Conservation (phyloP, 257 asterid genomes). For the Sherardia arvensis region DNA sequence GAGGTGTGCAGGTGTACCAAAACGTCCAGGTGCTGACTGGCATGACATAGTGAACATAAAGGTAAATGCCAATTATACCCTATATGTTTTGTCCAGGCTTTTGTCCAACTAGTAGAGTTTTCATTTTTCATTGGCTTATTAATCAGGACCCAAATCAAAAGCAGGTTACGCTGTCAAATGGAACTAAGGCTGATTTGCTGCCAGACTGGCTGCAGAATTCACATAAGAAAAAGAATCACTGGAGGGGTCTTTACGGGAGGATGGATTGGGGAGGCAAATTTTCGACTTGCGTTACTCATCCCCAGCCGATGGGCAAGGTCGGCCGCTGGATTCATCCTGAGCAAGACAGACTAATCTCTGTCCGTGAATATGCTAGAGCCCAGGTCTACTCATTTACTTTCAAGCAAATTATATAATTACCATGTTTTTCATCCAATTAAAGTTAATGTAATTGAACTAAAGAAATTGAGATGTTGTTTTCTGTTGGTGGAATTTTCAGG, state of each 20-base stretch:
- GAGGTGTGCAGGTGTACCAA: slow-evolving; percentile 11
- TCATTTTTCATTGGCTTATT: background rate
- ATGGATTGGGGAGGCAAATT: slow-evolving; percentile 19
- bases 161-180: slow-evolving; percentile 14
- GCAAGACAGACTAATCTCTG: slow-evolving; percentile 17
- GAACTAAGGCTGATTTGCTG: slow-evolving; percentile 10
- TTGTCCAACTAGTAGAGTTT: background rate
- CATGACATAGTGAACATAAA: slow-evolving; percentile 9
- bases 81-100: background rate
- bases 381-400: slow-evolving; percentile 15
- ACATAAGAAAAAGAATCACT: slow-evolving; percentile 15
- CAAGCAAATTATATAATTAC: too few relatives aligned
- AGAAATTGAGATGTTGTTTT: background rate
- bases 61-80: background rate
- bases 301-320: slow-evolving; percentile 23
- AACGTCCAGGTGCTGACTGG: slow-evolving; percentile 19
- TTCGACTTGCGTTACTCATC: slow-evolving; percentile 21
- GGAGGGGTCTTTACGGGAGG: slow-evolving; percentile 21
- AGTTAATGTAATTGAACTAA: background rate
- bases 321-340: slow-evolving; percentile 23
- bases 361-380: slow-evolving; percentile 23
- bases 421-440: too few relatives aligned
- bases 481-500: slow-evolving; percentile 6
- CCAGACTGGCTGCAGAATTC: slow-evolving; percentile 13
- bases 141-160: background rate